Evolutionary conservation across 495 filamentous ascomycete species (phyloP).

Genomic region (Penicillium alfredii): DNA sequence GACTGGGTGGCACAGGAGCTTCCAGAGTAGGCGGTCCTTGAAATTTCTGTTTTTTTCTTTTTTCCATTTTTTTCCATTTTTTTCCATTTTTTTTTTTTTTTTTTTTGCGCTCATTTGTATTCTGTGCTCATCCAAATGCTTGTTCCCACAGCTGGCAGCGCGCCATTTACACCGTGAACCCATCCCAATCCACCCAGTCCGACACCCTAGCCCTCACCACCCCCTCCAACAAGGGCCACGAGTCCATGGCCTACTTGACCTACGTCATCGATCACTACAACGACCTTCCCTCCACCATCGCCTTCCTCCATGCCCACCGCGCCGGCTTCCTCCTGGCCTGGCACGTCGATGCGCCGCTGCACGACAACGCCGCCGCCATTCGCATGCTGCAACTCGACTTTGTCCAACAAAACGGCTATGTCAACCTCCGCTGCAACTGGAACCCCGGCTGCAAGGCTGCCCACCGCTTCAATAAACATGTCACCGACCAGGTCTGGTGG

Average conservation of each 20-base stretch:
- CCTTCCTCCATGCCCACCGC: constrained; percentile 65
- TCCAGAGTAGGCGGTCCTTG: constrained; percentile 45
- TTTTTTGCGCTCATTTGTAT: too few relatives aligned
- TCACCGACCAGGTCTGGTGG: constrained; percentile 47
- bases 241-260: constrained; percentile 68
- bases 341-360: constrained; percentile 55
- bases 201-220: constrained; percentile 32
- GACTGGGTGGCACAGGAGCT: constrained; percentile 55
- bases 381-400: constrained; percentile 44
- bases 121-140: background rate
- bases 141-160: constrained; percentile 41
- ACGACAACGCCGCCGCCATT: constrained; percentile 50
- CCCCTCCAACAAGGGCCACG: constrained; percentile 63
- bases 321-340: constrained; percentile 45
- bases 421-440: constrained; percentile 63
- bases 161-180: constrained; percentile 62
- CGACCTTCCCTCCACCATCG: constrained; percentile 56
- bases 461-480: constrained; percentile 50
- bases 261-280: constrained; percentile 71
- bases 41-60: too few relatives aligned
- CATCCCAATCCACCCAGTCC: constrained; percentile 45
- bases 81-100: too few relatives aligned
- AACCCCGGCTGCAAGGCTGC: constrained; percentile 53
- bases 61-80: too few relatives aligned
- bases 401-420: constrained; percentile 53